These are phyloP conservation scores for Exophiala xenobiotica DNA, from an alignment of 2,329 filamentous ascomycete species.

Conservation along the genomic window DNA sequence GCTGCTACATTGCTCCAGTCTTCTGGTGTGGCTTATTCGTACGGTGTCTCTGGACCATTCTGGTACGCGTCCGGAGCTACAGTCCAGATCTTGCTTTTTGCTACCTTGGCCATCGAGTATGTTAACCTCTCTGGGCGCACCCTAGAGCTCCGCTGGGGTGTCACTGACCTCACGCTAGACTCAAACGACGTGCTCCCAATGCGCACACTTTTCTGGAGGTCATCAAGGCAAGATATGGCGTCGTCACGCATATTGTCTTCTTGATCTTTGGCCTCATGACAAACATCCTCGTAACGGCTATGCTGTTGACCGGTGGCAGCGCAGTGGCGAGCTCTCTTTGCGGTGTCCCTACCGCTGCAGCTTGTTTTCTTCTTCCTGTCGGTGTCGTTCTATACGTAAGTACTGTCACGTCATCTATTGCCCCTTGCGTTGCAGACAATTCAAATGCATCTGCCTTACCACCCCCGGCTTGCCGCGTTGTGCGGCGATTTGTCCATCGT, in stretches of 20 bases:
- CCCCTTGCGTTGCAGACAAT: neutral
- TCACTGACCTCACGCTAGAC: no score
- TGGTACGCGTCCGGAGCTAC: constrained; percentile 72
- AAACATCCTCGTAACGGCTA: constrained; percentile 82
- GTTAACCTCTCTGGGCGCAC: neutral
- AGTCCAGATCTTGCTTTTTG: constrained; percentile 85
- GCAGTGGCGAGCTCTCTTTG: constrained; percentile 71
- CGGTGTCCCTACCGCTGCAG: constrained; percentile 73
- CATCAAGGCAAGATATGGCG: constrained; percentile 76
- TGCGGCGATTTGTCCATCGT: no score
- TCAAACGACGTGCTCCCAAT: constrained; percentile 83
- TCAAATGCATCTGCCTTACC: neutral
- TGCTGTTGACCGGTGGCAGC: constrained; percentile 81
- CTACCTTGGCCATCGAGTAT: constrained; percentile 78
- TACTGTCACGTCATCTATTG: neutral
- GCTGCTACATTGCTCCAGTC: constrained; percentile 57
- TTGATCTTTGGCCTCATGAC: constrained; percentile 80
- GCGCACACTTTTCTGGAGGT: constrained; percentile 83
- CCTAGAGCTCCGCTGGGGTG: no score
- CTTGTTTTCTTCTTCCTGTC: constrained; percentile 78
- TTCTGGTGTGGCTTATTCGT: constrained; percentile 77
- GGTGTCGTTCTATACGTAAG: constrained; percentile 70
- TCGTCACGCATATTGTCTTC: constrained; percentile 71
- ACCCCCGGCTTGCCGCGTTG: no score
- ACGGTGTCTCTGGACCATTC: constrained; percentile 67